Evolutionary conservation across 306 rosid species (phyloP).

Genomic region (Pachyrhizus erosus): DNA sequence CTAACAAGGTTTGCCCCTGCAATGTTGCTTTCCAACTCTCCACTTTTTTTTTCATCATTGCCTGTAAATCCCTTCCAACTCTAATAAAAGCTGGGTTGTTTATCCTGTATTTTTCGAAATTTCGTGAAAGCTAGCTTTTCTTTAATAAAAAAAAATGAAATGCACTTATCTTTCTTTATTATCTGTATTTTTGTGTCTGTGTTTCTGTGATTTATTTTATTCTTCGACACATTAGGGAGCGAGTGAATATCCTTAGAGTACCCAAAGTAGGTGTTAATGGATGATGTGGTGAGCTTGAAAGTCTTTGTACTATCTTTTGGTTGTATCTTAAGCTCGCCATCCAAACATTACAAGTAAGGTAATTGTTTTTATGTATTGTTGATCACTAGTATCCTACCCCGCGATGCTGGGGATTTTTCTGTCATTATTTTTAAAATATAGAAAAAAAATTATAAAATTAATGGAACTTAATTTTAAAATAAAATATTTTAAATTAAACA

Average conservation of each 20-base stretch:
- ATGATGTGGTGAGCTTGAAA: no score
- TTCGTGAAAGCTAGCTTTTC: background rate
- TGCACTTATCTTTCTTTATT: slow-evolving; percentile 10
- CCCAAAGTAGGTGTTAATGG: no score
- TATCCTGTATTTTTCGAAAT: slow-evolving; percentile 33
- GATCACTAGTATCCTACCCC: no score
- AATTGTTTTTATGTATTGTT: background rate
- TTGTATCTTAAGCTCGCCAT: background rate
- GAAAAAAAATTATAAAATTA: no score
- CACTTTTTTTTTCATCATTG: background rate
- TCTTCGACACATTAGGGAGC: background rate
- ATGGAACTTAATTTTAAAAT: no score
- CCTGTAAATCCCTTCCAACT: slow-evolving; percentile 42
- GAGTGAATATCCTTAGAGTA: slow-evolving; percentile 8
- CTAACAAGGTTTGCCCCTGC: slow-evolving; percentile 37
- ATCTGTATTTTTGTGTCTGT: background rate
- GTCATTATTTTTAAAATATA: no score
- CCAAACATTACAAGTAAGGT: background rate
- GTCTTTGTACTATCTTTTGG: no score
- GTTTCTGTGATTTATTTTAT: slow-evolving; percentile 13
- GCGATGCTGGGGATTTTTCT: no score
- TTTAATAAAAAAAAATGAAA: slow-evolving; percentile 7
- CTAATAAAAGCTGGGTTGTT: slow-evolving; percentile 33
- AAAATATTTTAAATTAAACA: no score
- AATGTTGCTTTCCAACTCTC: slow-evolving; percentile 17